Evolutionary conservation across 1,284 basidiomycete species (phyloP), one percentile per base, ranked within the genome.

Genomic region (Boletus semigastroideus): DNA sequence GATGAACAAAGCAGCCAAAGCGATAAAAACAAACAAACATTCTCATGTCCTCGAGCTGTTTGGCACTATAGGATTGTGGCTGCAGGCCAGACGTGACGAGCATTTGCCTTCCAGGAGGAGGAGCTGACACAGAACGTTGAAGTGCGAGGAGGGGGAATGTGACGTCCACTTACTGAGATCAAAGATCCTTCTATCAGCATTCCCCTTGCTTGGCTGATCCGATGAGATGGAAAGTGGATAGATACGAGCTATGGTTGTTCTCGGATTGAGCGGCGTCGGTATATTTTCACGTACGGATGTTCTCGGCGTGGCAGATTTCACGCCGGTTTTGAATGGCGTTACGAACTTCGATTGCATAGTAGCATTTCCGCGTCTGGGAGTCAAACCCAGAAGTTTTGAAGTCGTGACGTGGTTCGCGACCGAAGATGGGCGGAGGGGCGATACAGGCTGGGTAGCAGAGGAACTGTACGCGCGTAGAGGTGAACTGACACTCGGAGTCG

Each of bases 261-360:
- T 48, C 27, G 27, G 25, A 37, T 27, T 31, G 3, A 48, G 16
- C 25, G 55, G 38, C 11, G 48, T 46, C 33, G 37, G 19, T 17
- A 27, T 33, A n/a, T 51, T 36, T 38, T 50, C 55, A 8, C 25
- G 22, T 17, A 19, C 13, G 30, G 42, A 43, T 37, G 46, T 31
- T 30, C 39, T 46, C 12, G 47, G 52, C 44, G 58, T 60, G 58
- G 48, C 20, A 39, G 50, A 42, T 44, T 70, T 72, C 72, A 80
- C 73, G 3, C 78, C 80, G 7, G 69, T 54, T 65, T 89, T 91
- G 69, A 90, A 90, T 0, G 88, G 88, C 0, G 87, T 89, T 2
- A 77, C 66, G 58, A 91, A 91, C 46, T 70, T 75, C 43, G 74
- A 72, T 48, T 65, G 73, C 48, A 52, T 69, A 59, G 60, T 63